Evolutionary conservation across 2,329 filamentous ascomycete genomes (phyloP), one percentile per base, ranked within the genome.

Genomic region (Talaromyces sp.): DNA sequence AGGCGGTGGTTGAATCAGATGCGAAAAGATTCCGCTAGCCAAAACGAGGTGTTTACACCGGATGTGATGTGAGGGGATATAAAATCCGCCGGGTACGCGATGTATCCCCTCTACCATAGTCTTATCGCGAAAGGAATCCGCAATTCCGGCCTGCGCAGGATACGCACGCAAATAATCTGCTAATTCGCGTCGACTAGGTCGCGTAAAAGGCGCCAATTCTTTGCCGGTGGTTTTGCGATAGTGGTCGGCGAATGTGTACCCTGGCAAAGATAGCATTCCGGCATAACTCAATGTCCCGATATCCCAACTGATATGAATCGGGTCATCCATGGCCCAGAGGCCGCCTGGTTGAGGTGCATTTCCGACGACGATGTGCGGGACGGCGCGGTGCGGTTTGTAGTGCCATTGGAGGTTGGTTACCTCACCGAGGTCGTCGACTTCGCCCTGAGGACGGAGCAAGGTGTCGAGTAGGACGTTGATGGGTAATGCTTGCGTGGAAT

Each of bases 221-320:
- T 77, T 74, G 29, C 80, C 80, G 51, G 79, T 76, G 2, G 69
- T 74, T 59, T 71, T 76, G 31, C 75, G 76, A 67, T 85, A 79
- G 70, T 88, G 83, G 10, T 85, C 81, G 1, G 80, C 78, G 69
- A 86, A 86, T 5, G 82, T 82, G 71, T 87, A 88, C 0, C 84
- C 86, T 0, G 86, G 86, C 29, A 88, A 76, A 15, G 84, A 87
- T 6, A 88, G 78, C 81, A 87, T 85, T 65, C 86, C 85, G 2
- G 85, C 85, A 76, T 88, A 88, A 72, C 85, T 88, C 73, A 88
- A 72, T 0, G 86, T 84, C 51, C 84, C 84, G 67, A 88, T 86
- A 65, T 86, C 81, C 74, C 81, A 82, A 71, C 82, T 85, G 3
- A 83, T 81, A 29, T 78, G 78, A 15, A 81, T 78, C 0, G 82